Evolutionary conservation across 2,329 filamentous ascomycete genomes (phyloP).

Genomic region (Aureobasidium namibiae): DNA sequence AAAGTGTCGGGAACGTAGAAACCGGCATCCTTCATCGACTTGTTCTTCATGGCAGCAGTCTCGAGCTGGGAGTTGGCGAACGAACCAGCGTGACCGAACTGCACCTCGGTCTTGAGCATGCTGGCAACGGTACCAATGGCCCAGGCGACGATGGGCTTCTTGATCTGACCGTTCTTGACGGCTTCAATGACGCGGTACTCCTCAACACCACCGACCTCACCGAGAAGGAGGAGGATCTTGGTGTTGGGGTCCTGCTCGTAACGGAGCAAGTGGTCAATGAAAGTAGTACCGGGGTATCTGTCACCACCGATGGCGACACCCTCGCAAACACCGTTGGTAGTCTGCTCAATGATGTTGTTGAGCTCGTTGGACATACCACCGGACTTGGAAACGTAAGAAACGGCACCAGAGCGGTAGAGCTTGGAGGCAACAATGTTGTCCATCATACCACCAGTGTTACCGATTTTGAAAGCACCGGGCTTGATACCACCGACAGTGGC

Average conservation of each 20-base stretch:
- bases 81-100: conserved; percentile 97
- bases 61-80: conserved; percentile 99
- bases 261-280: conserved; percentile 95
- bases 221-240: conserved; percentile 93
- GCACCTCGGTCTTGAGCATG: conserved; percentile 99
- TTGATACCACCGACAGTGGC: conserved; percentile 99
- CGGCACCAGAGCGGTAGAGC: conserved; percentile 98
- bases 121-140: conserved; percentile 98
- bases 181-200: conserved; percentile 99
- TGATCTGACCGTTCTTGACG: conserved; percentile 88
- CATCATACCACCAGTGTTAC: conserved; percentile 99
- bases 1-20: conserved; percentile 94
- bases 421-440: conserved; percentile 99
- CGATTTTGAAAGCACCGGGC: conserved; percentile 98
- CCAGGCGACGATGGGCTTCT: conserved; percentile 98
- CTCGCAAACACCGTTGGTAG: conserved; percentile 96
- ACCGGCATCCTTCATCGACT: conserved; percentile 89
- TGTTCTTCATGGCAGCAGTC: conserved; percentile 94
- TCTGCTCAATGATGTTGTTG: conserved; percentile 98
- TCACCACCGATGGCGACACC: conserved; percentile 99
- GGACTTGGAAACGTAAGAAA: conserved; percentile 99
- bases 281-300: conserved; percentile 96
- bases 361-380: conserved; percentile 99
- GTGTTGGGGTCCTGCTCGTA: conserved; percentile 95
- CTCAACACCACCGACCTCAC: conserved; percentile 98